Evolutionary conservation across 2,329 filamentous ascomycete genomes (phyloP), one percentile per base, ranked within the genome.

Genomic region (Penicillium sclerotigenum): DNA sequence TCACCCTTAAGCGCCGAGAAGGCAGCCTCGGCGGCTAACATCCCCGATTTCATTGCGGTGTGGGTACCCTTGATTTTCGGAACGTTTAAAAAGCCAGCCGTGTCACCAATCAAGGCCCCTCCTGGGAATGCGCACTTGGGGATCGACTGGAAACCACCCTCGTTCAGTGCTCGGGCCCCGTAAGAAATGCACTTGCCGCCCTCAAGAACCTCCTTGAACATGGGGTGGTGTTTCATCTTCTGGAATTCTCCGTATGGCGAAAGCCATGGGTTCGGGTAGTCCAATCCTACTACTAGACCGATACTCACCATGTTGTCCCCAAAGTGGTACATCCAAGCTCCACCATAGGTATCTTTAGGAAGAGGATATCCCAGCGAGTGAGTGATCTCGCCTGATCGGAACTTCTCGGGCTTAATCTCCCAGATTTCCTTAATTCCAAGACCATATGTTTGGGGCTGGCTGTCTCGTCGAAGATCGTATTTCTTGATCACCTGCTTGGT

Each of bases 321-420:
- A 74, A 97, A 99, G 75, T 99, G 94, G 71, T 99, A 99, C 90
- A 99, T 92, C 87, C 91, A 99, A n/a, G 90, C 91, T 63, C 94
- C 94, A 64, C 94, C 94, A 71, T 99, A 99, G 9, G 92, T 94
- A 71, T 97, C 88, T 65, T 82, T 85, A 16, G 91, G 85, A 42
- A 99, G 77, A 20, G 94, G 94, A 69, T 96, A 97, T 20, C 94
- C 94, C 87, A 99, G 85, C 5, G 91, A 89, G 78, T 99, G 94
- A 4, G 87, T 84, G 43, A 97, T 84, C 64, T 93, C 80, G 51
- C 94, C 94, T 69, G 89, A 89, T 59, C 88, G 82, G 76, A 97
- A 97, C 76, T 96, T 97, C 66, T 90, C 91, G 0, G 94, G 91
- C 66, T 91, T 85, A 31, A 99, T 83, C 75, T 99, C 94, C 94